Evolutionary conservation across 2,329 filamentous ascomycete genomes (phyloP).

Genomic region (Aureobasidium sp.): DNA sequence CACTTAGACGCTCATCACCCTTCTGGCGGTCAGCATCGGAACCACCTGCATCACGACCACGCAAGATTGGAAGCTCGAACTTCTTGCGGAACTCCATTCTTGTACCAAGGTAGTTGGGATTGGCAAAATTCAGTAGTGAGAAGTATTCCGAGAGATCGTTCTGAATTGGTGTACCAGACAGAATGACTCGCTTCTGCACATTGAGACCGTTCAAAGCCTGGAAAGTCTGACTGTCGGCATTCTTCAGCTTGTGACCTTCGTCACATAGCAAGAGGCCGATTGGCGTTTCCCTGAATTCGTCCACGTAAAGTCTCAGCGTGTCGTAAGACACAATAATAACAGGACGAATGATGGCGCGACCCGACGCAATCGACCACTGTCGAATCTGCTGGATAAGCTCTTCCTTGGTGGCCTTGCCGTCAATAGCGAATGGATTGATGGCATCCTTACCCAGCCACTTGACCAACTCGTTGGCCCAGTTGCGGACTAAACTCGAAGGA

Average conservation of each 20-base stretch:
- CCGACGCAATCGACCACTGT: conserved; percentile 89
- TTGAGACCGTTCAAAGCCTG: conserved; percentile 84
- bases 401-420: conserved; percentile 92
- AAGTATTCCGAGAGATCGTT: conserved; percentile 99
- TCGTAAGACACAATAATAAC: conserved; percentile 98
- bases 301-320: conserved; percentile 82
- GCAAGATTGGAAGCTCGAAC: conserved; percentile 86
- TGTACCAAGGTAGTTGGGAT: conserved; percentile 83
- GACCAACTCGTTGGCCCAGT: conserved; percentile 93
- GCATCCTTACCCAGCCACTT: conserved; percentile 96
- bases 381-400: conserved; percentile 83
- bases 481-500: conserved; percentile 89
- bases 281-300: conserved; percentile 79
- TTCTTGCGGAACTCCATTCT: conserved; percentile 87
- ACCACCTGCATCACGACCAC: conserved; percentile 84
- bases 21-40: conserved; percentile 73
- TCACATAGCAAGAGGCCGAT: conserved; percentile 94
- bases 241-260: conserved; percentile 93
- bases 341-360: conserved; percentile 81
- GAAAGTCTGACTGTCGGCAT: conserved; percentile 93
- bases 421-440: conserved; percentile 87
- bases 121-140: conserved; percentile 90
- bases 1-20: conserved; percentile 74
- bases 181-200: conserved; percentile 82
- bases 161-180: conserved; percentile 95